These are phyloP conservation scores for Diaporthe sp. DNA, from an alignment of 2,329 filamentous ascomycete species.

Conservation along the genomic window DNA sequence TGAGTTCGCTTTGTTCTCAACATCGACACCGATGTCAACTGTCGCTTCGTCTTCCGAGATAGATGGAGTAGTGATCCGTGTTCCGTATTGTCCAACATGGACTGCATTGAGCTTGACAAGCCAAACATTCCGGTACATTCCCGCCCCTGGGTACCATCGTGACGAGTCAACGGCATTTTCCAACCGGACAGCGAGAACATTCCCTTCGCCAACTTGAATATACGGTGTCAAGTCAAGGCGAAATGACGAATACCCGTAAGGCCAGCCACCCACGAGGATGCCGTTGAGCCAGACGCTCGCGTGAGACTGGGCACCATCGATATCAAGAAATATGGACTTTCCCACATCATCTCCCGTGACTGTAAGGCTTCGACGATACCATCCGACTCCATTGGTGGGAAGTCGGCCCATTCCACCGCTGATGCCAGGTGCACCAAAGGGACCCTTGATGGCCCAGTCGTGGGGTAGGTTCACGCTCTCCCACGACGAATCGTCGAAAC, in stretches of 20 bases:
- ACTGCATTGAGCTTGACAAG: conserved; percentile 57
- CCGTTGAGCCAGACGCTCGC: conserved; percentile 62
- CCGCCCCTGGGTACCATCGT: conserved; percentile 65
- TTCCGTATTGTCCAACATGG: conserved; percentile 62
- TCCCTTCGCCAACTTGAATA: conserved; percentile 45
- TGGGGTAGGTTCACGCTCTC: conserved; percentile 54
- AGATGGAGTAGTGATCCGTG: conserved; percentile 55
- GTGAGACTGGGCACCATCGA: conserved; percentile 65
- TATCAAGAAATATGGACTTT: conserved; percentile 56
- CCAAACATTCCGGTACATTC: conserved; percentile 65
- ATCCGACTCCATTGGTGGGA: conserved; percentile 61
- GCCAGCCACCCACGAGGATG: conserved; percentile 61
- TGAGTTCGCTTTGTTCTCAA: conserved; percentile 54
- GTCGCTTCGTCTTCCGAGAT: conserved; percentile 57
- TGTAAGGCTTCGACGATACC: conserved; percentile 58
- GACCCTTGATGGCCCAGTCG: conserved; percentile 60
- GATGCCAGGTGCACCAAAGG: conserved; percentile 51
- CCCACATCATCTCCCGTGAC: conserved; percentile 44
- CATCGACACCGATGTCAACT: conserved; percentile 54
- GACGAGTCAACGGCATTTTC: conserved; percentile 60
- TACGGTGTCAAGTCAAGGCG: conserved; percentile 60
- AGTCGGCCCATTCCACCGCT: conserved; percentile 54
- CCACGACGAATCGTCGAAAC: conserved; percentile 51
- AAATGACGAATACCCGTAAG: conserved; percentile 61
- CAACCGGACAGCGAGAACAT: conserved; percentile 59